Base-by-base conservation (phyloP, 2,329 filamentous ascomycete species). In the Aspergillus piperis region DNA sequence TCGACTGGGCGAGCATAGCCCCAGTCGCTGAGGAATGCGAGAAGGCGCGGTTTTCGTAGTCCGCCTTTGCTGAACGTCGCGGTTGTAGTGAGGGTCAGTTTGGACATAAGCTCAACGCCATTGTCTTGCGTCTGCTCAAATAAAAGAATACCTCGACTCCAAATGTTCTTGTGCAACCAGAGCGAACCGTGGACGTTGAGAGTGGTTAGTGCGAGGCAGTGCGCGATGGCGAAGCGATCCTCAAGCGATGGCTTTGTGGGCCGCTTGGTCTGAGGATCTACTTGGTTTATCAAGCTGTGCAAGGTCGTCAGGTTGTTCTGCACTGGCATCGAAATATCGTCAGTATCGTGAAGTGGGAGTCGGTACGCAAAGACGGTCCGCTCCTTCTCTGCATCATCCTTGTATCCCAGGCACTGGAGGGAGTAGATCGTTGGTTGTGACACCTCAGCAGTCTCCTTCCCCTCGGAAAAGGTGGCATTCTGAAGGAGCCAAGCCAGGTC, bases 131-230 rank as follows among this genome's bases (percentile, higher is more conserved):
- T 64, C 41, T 65, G 53, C 19, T 60, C 54, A 52, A 70, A 71
- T 21, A 72, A 66, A 2, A 72, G 61, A 38, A 72, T 68, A 2
- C 70, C 69, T 38, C 64, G 63, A 58, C 69, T 71, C 69, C 70
- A 71, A 51, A 72, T 69, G 23, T 72, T 72, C 48, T 71, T 72
- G 57, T 72, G 69, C 5, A 72, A 57, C 70, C 70, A 72, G 15
- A 60, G 60, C 6, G 68, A 72, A 25, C 59, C 68, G 51, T 72
- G 69, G 6, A 72, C 55, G 38, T 72, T 70, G 7, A 62, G 59
- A 13, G 70, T 42, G 2, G 69, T 71, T 30, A 70, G 27, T 5
- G 69, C 70, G 6, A 71, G 68, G 32, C 64, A 68, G 42, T 70
- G 64, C 2, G 67, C 68, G 48, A 71, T 67, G 55, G 55, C 64